Percentiles rank a stretch among this genome's conserved stretches.
phyloP scores from a whole-genome alignment of 805 yeast genomes.

The Ogataea zsoltii region DNA sequence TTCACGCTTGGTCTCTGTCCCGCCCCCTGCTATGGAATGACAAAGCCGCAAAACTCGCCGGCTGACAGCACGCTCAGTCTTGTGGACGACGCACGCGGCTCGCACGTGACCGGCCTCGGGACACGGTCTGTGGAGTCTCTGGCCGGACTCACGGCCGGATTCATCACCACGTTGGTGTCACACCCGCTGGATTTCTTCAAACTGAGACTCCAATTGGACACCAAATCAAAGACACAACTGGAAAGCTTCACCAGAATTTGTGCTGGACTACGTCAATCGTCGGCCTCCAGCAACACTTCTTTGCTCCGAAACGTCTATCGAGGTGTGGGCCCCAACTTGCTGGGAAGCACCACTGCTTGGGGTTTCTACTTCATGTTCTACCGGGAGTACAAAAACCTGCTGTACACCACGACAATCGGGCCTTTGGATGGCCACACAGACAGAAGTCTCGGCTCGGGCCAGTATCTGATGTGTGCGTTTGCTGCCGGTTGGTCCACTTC shows the following conservation, averaged over 20 bases:
- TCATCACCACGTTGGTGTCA: slow-evolving; percentile 71
- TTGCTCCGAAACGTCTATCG: slow-evolving; percentile 50
- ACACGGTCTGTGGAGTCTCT: slow-evolving; percentile 46
- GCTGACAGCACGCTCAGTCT: slow-evolving; percentile 14
- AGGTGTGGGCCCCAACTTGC: slow-evolving; percentile 75
- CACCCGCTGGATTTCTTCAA: slow-evolving; percentile 92
- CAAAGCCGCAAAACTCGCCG: background rate
- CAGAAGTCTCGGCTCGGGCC: slow-evolving; percentile 39
- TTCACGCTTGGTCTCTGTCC: background rate
- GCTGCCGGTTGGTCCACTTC: slow-evolving; percentile 78
- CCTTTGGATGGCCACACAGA: slow-evolving; percentile 26
- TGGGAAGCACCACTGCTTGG: slow-evolving; percentile 91
- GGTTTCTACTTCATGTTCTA: slow-evolving; percentile 81
- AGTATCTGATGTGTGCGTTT: slow-evolving; percentile 57
- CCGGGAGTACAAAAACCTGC: slow-evolving; percentile 51
- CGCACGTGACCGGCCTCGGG: slow-evolving; percentile 6
- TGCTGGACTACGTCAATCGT: slow-evolving; percentile 15
- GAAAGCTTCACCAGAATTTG: slow-evolving; percentile 30
- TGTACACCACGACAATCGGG: slow-evolving; percentile 1
- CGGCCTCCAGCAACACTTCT: slow-evolving; percentile 14
- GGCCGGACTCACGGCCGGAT: slow-evolving; percentile 82
- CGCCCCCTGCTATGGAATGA: background rate
- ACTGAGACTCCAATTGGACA: slow-evolving; percentile 72
- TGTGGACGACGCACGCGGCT: slow-evolving; percentile 16
- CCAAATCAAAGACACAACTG: slow-evolving; percentile 32